Conservation (phyloP, 768 basidiomycete species). For the Calocera viscosa region DNA sequence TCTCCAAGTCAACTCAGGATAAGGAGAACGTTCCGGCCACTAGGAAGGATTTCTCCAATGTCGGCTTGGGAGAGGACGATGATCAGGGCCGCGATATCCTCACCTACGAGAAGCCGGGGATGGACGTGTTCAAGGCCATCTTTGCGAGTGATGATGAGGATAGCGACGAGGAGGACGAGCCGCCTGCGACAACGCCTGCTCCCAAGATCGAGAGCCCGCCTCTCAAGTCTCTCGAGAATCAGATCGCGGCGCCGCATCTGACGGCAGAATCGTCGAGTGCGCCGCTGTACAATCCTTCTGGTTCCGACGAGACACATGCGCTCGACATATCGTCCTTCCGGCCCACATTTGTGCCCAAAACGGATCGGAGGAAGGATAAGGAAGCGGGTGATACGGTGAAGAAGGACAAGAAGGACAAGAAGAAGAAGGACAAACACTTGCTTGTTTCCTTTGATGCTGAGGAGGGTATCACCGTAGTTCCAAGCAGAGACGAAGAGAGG, state of each 20-base stretch:
- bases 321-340: conserved; percentile 52
- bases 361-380: conserved; percentile 32
- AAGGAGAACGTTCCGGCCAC: conserved; percentile 11
- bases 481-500: conserved; percentile 17
- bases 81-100: conserved; percentile 76
- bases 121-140: conserved; percentile 95
- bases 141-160: conserved; percentile 93
- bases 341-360: conserved; percentile 72
- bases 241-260: background rate
- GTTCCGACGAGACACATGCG: conserved; percentile 33
- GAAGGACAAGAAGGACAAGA: conserved; percentile 36
- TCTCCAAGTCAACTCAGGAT: conserved; percentile 3
- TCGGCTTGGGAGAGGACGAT: conserved; percentile 88
- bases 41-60: conserved; percentile 50
- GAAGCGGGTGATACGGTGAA: conserved; percentile 35
- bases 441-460: conserved; percentile 57
- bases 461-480: conserved; percentile 22
- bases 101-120: conserved; percentile 74
- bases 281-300: conserved; percentile 4
- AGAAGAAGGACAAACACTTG: conserved; percentile 35
- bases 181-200: conserved; percentile 22
- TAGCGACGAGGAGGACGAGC: conserved; percentile 53
- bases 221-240: background rate
- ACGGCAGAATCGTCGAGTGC: conserved; percentile 5
- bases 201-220: conserved; percentile 9